Evolutionary conservation across 169 alveolate species (phyloP), one percentile per base, ranked within the genome.

Genomic region (Plasmodium ovale): DNA sequence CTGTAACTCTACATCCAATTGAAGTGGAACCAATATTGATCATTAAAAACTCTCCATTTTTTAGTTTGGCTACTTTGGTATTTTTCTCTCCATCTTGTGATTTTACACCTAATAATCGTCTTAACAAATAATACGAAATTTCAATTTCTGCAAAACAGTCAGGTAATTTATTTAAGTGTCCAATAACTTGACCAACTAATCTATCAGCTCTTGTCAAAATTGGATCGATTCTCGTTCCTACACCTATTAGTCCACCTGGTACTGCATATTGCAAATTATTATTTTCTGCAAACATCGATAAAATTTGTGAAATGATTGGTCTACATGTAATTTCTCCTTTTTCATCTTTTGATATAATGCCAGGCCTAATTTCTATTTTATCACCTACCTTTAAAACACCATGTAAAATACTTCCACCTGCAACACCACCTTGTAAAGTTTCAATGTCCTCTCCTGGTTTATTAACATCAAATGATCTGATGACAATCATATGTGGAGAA

Each of bases 401-500:
- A 94, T 96, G 94, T 42, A 98, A 94, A 62, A 99, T 97, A 54
- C 99, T 95, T 0, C 99, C 99, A 27, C 99, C 99, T 7, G 99
- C 99, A 14, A 98, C 99, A 10, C 99, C 99, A n/a, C 99, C 99
- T 92, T 97, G 97, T 87, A 99, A 95, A 39, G 97, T 96, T 84
- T 97, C 97, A 12, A 97, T 96, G 87, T 97, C 99, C 82, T 97
- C 99, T 9, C 99, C 99, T 7, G 99, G 99, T 87, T 96, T 96
- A 93, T 99, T 99, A 53, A 99, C 99, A 93, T 99, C 99, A 90
- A 99, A 99, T 7, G 99, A 98, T 64, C 99, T 94, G 39, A 99
- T 98, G 72, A 99, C 97, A 68, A 98, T 98, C 98, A 99, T 96
- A 88, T 97, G 97, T 19, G 99, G 99, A 19, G 99, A 95, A n/a